Evolutionary conservation across 441 rosid species (phyloP), one percentile per base, ranked within the genome.

Genomic region (Eruca vesicaria): DNA sequence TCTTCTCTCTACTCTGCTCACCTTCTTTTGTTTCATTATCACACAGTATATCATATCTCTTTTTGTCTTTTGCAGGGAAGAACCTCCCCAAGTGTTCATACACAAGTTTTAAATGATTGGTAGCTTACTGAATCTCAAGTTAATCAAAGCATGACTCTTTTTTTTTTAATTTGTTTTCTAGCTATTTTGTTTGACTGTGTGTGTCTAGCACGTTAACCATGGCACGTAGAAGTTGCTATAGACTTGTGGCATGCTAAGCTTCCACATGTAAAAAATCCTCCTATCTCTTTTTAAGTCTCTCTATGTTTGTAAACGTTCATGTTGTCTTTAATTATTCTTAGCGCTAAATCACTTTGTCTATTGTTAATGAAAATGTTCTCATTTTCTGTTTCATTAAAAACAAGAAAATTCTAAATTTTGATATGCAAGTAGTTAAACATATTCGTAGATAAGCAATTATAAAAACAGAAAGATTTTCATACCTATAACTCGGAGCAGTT

Each of bases 21-120:
- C 7, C 33, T 53, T 35, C 0, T 35, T 1, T 23, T 28, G 55
- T n/a, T 53, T 60, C 7, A 60, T 52, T 6, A 36, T 43, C 41
- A 23, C 19, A 29, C 19, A 11, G 61, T 28, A 69, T 31, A 55
- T 53, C 15, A 53, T 53, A 9, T 16, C 12, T 16, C 55, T 15
- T 67, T 28, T 55, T 4, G 41, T 62, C 41, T 79, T 70, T 82
- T 60, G 60, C 90, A 93, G 98, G 65, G 96, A 86, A 79, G 83
- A 71, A n/a, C 66, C 86, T 48, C 88, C 98, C 59, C 78, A 84
- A 68, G 81, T 91, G 66, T 84, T 81, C 41, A 55, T 95, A 63
- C 81, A 84, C 77, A 84, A 79, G 74, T 67, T 78, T 78, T 73
- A 84, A 87, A 63, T 53, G 33, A 64, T 11, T 19, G 8, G 0